Evolutionary conservation across 768 basidiomycete species (phyloP), one percentile per base, ranked within the genome.

Genomic region (Sarcodon aspratus): DNA sequence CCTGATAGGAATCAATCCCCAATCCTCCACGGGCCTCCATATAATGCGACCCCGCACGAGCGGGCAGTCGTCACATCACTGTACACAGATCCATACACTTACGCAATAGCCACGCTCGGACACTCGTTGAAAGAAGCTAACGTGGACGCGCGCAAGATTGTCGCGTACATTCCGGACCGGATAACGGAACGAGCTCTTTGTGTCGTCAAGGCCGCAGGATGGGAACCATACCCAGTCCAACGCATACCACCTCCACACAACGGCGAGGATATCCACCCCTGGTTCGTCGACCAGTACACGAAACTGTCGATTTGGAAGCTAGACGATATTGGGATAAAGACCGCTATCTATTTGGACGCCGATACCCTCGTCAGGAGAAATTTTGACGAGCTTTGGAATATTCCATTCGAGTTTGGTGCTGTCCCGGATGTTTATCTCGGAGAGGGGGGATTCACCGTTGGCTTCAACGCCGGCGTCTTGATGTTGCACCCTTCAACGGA

Each of bases 381-480:
- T 50, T 62, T 67, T 50, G 62, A 66, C 51, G 63, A 66, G 57
- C 59, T 66, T 32, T 66, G 63, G 55, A 55, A 57, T 43, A 56
- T 58, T 17, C 65, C 65, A 33, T 64, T 59, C 55, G 57, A 55
- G 44, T 66, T 68, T 48, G 66, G 54, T 15, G 64, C 66, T 10
- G 62, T 63, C 8, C 63, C 61, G 3, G 66, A 67, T 48, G 61
- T 64, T 17, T 61, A 52, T 51, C 51, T 54, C 43, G 54, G 49
- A 48, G 42, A 46, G 27, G 46, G n/a, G 12, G 64, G 62, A 8
- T 67, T 63, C 58, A 49, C 50, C 21, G 44, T 62, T 31, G 51
- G 52, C 7, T 67, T 70, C 57, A 69, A 70, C 48, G 64, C 68
- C 1, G 68, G 65, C 12, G 62, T 69, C 9, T 55, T 70, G 17